phyloP scores from a whole-genome alignment of 805 yeast species.

The Saccharomycodes ludwigii region DNA sequence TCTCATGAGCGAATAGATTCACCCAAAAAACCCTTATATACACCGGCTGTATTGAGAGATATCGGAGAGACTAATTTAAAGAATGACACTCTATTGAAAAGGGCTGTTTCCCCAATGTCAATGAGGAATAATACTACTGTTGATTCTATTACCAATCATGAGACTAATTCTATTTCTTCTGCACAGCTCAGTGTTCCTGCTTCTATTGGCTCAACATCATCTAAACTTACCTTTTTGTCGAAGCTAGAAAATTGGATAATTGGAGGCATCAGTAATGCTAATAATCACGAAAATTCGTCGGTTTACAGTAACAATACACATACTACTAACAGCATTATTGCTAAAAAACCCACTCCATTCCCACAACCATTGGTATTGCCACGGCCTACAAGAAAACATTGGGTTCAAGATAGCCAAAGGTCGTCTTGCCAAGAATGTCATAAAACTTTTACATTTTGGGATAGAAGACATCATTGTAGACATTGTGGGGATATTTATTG shows the following conservation, averaged over 20 bases:
- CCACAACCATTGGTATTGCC: not conserved
- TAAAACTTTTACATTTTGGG: constrained; percentile 62
- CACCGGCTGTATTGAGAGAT: constrained; percentile 76
- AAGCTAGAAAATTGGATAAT: too few relatives aligned
- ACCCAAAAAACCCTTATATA: constrained; percentile 79
- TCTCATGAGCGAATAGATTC: too few relatives aligned
- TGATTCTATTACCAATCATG: not conserved
- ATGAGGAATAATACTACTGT: not conserved
- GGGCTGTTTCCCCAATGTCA: constrained; percentile 10
- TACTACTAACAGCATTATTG: too few relatives aligned
- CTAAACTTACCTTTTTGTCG: too few relatives aligned
- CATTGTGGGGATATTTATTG: constrained; percentile 78
- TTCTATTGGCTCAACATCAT: too few relatives aligned
- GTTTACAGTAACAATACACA: too few relatives aligned
- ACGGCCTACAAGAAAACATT: constrained; percentile 47
- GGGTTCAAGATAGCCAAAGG: constrained; percentile 63
- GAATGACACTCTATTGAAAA: constrained; percentile 27
- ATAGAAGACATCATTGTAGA: constrained; percentile 72
- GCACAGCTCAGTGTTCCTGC: too few relatives aligned
- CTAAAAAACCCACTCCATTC: constrained; percentile 5
- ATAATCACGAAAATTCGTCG: too few relatives aligned
- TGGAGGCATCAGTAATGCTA: too few relatives aligned
- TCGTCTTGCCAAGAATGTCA: constrained; percentile 57
- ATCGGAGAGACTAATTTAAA: constrained; percentile 31
- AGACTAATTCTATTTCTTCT: not conserved